A percentile compares a stretch with the other conserved stretches of the same genome.
Evolutionary conservation across 1,284 basidiomycete species (phyloP).

Genomic region (Coriolopsis trogii): DNA sequence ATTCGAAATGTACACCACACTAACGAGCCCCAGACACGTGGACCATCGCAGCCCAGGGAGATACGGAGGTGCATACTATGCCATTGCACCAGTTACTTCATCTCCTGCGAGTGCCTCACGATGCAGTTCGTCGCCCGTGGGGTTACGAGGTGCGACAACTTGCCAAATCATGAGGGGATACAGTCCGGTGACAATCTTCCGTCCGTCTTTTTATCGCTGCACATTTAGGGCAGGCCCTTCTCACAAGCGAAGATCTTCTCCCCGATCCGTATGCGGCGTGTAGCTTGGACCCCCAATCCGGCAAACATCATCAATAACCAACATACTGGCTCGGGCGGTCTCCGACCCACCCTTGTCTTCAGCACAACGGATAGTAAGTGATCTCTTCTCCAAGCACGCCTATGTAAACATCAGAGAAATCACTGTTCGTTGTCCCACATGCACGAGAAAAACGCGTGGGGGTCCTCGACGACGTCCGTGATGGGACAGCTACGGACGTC

Average conservation of each 20-base stretch:
- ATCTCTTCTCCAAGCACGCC: too few species aligned
- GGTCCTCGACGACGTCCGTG: too few species aligned
- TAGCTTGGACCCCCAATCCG: constrained; percentile 19
- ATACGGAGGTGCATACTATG: constrained; percentile 86
- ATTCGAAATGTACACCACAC: constrained; percentile 71
- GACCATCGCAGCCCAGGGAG: constrained; percentile 61
- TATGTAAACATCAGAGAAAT: too few species aligned
- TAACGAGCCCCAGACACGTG: constrained; percentile 78
- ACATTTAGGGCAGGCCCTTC: constrained; percentile 34
- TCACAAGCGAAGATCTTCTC: constrained; percentile 23
- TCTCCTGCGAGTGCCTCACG: constrained; percentile 86
- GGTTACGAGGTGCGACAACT: constrained; percentile 49
- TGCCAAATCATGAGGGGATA: constrained; percentile 66
- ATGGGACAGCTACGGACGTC: too few species aligned
- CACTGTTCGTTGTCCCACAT: too few species aligned
- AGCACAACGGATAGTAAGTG: too few species aligned
- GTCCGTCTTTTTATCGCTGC: constrained; percentile 22
- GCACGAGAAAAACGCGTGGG: too few species aligned
- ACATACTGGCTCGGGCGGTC: too few species aligned
- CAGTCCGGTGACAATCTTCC: constrained; percentile 11
- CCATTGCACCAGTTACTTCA: constrained; percentile 81
- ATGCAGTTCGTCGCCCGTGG: constrained; percentile 57
- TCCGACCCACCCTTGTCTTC: too few species aligned
- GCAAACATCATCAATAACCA: constrained; percentile 20
- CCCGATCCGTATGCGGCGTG: constrained; percentile 23